These are phyloP conservation scores for Colletotrichum echinochloae DNA, from an alignment of 2,329 filamentous ascomycete species.

Conservation along the genomic window DNA sequence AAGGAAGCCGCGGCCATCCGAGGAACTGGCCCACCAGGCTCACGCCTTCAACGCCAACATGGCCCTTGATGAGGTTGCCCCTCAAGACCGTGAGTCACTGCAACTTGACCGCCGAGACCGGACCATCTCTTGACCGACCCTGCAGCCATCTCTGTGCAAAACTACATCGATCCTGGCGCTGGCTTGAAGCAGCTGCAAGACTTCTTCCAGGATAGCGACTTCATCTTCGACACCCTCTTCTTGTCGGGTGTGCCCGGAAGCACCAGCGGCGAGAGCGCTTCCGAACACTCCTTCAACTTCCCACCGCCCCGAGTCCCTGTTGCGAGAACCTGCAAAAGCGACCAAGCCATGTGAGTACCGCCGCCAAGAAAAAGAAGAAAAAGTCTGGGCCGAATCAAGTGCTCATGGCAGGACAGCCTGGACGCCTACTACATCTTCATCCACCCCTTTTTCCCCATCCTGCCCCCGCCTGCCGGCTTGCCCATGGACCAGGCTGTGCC, in stretches of 20 bases:
- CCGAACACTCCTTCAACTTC: constrained; percentile 37
- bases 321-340: constrained; percentile 56
- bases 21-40: constrained; percentile 44
- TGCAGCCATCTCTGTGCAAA: constrained; percentile 51
- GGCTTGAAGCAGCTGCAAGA: constrained; percentile 60
- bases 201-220: constrained; percentile 59
- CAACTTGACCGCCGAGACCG: background rate
- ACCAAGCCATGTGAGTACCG: constrained; percentile 54
- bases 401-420: constrained; percentile 44
- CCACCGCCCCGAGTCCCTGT: constrained; percentile 46
- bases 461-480: constrained; percentile 55
- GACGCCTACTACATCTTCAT: constrained; percentile 66
- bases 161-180: constrained; percentile 60
- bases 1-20: constrained; percentile 48
- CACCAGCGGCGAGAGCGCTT: constrained; percentile 39
- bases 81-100: constrained; percentile 47
- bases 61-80: constrained; percentile 45
- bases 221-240: constrained; percentile 60
- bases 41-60: constrained; percentile 44
- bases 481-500: constrained; percentile 51
- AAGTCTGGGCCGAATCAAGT: background rate
- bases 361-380: background rate
- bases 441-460: constrained; percentile 62
- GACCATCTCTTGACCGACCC: constrained; percentile 23
- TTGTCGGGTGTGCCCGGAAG: constrained; percentile 42